These are phyloP conservation scores for Zychaea mexicana DNA, from an alignment of 371 early-diverging fungal genomes.

Conservation along the genomic window DNA sequence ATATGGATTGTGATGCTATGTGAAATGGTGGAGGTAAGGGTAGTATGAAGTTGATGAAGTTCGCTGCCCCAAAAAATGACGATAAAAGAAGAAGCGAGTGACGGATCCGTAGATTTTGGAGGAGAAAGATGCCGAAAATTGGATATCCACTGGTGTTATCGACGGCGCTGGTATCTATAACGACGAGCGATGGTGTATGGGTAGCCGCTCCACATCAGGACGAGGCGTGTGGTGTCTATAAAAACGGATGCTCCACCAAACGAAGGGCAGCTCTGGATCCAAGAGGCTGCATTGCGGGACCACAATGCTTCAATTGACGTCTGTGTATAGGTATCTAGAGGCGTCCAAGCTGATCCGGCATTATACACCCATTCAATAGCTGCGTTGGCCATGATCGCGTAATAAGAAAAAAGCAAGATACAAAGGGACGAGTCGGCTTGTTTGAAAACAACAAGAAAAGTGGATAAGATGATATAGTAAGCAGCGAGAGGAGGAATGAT, in stretches of 20 bases:
- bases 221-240: slow-evolving; percentile 20
- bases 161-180: neutral
- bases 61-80: too few relatives aligned
- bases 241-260: slow-evolving; percentile 20
- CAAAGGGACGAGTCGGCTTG: neutral
- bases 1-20: too few relatives aligned
- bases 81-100: too few relatives aligned
- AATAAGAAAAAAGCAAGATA: neutral
- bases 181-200: slow-evolving; percentile 22
- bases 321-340: slow-evolving; percentile 17
- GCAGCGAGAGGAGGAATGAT: neutral
- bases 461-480: neutral
- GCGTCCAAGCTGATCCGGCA: slow-evolving; percentile 20
- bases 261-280: slow-evolving; percentile 24
- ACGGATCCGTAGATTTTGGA: too few relatives aligned
- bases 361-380: slow-evolving; percentile 26
- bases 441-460: too few relatives aligned
- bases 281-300: slow-evolving; percentile 17
- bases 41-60: too few relatives aligned
- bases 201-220: slow-evolving; percentile 19
- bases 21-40: too few relatives aligned
- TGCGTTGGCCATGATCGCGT: slow-evolving; percentile 4
- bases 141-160: neutral
- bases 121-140: neutral
- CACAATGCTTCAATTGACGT: slow-evolving; percentile 21